Evolutionary conservation across 208 protist species (phyloP).

Genomic region (Novymonas esmeraldas): DNA sequence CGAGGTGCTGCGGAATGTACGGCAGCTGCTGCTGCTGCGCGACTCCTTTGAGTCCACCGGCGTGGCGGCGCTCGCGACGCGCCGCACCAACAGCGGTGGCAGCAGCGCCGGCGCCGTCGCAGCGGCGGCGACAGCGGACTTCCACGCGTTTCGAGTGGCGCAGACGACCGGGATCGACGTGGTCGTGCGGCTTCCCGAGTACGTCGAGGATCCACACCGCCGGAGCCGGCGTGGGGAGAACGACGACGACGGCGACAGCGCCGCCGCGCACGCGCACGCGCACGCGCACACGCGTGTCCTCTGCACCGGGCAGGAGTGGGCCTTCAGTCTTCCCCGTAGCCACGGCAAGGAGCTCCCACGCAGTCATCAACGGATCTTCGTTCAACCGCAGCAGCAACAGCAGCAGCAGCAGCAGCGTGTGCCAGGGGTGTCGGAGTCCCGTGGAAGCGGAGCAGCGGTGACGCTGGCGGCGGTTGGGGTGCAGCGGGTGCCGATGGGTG

Average conservation of each 20-base stretch:
- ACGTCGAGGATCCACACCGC: background rate
- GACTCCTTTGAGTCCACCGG: constrained; percentile 12
- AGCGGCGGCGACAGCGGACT: background rate
- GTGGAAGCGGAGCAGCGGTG: constrained; percentile 14
- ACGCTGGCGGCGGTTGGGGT: constrained; percentile 19
- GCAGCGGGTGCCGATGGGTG: constrained; percentile 17
- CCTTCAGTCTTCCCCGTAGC: constrained; percentile 68
- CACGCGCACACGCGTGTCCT: constrained; percentile 4
- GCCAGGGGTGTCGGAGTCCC: background rate
- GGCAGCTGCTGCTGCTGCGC: constrained; percentile 24
- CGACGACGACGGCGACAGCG: background rate
- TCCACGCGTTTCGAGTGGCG: constrained; percentile 26
- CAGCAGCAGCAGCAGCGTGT: background rate
- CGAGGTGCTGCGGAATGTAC: constrained; percentile 26
- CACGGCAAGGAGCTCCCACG: constrained; percentile 59
- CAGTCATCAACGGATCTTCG: constrained; percentile 52
- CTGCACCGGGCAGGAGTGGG: constrained; percentile 31
- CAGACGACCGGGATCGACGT: constrained; percentile 24
- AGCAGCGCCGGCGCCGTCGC: background rate
- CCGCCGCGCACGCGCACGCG: background rate
- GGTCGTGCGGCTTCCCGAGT: constrained; percentile 12
- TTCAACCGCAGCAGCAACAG: constrained; percentile 29
- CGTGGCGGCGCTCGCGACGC: background rate
- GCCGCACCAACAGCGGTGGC: background rate
- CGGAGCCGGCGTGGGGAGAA: background rate